phyloP scores from a whole-genome alignment of 2,329 filamentous ascomycete species.

The Botrytis medusae region DNA sequence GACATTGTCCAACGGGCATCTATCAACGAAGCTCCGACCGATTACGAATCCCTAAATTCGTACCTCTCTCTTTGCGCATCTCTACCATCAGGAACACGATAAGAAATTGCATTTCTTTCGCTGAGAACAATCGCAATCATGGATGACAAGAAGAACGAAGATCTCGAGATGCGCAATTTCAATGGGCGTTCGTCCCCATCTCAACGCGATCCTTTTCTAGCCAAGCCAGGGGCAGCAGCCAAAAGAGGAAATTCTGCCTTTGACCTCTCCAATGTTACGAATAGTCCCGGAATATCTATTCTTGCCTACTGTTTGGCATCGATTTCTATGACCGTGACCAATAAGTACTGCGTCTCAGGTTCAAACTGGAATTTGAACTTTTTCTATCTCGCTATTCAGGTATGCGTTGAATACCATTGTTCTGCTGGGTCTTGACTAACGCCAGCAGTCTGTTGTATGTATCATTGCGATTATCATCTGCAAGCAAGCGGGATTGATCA shows the following conservation, averaged over 20 bases:
- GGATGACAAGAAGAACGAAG: slow-evolving; percentile 88
- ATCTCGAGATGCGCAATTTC: slow-evolving; percentile 47
- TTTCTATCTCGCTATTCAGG: slow-evolving; percentile 89
- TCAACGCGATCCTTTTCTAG: slow-evolving; percentile 41
- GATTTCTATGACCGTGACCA: slow-evolving; percentile 99
- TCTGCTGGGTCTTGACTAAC: slow-evolving; percentile 25
- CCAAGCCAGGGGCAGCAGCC: slow-evolving; percentile 41
- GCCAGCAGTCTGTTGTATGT: slow-evolving; percentile 77
- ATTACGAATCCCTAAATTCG: neutral
- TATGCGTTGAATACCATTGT: slow-evolving; percentile 47
- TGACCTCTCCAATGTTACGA: slow-evolving; percentile 51
- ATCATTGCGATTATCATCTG: slow-evolving; percentile 78
- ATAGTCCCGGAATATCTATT: slow-evolving; percentile 78
- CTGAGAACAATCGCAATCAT: slow-evolving; percentile 50
- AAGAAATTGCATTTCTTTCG: slow-evolving; percentile 16
- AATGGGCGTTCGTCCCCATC: slow-evolving; percentile 41
- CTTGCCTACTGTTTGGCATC: slow-evolving; percentile 89
- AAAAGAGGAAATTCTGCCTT: slow-evolving; percentile 26
- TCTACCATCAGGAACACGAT: slow-evolving; percentile 13
- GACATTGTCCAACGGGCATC: slow-evolving; percentile 7
- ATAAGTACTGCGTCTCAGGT: slow-evolving; percentile 96
- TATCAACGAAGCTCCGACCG: slow-evolving; percentile 10
- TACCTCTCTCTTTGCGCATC: slow-evolving; percentile 28
- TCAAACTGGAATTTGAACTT: slow-evolving; percentile 93
- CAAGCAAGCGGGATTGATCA: slow-evolving; percentile 81